phyloP scores from a whole-genome alignment of 805 yeast species.

The Isabelozyma heimii region DNA sequence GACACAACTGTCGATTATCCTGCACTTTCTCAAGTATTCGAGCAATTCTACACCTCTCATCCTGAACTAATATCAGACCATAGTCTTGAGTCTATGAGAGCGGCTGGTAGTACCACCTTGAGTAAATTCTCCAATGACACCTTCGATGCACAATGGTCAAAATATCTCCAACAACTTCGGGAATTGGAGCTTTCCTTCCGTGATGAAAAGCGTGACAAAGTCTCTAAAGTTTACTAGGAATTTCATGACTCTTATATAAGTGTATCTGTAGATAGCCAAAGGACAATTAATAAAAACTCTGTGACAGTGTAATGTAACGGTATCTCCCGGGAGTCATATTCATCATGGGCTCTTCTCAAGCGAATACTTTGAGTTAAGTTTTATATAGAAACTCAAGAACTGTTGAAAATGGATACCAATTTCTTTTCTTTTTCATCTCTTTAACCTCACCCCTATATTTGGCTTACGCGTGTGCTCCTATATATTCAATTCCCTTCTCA shows the following conservation, averaged over 20 bases:
- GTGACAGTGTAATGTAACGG: too few species aligned
- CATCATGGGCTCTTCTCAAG: too few species aligned
- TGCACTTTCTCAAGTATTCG: constrained; percentile 49
- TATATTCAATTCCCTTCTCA: too few species aligned
- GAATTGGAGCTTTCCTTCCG: constrained; percentile 24
- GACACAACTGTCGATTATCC: constrained; percentile 29
- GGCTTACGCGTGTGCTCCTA: too few species aligned
- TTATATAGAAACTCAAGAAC: too few species aligned
- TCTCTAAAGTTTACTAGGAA: constrained; percentile 24
- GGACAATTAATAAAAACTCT: too few species aligned
- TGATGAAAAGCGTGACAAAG: constrained; percentile 22
- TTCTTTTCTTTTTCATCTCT: too few species aligned
- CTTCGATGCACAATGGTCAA: constrained; percentile 56
- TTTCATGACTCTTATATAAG: neutral
- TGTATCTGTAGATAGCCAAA: too few species aligned
- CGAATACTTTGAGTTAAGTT: too few species aligned
- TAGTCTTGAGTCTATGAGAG: constrained; percentile 41
- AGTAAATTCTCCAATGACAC: constrained; percentile 60
- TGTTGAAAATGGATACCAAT: too few species aligned
- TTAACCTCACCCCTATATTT: too few species aligned
- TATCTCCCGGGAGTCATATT: too few species aligned
- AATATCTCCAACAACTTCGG: constrained; percentile 13
- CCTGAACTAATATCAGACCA: constrained; percentile 20
- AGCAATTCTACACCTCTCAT: constrained; percentile 36
- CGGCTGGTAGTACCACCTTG: constrained; percentile 43